Percentiles rank a stretch among this genome's conserved stretches.
Evolutionary conservation across 139 green algal species (phyloP).

Genomic region (Closterium sp.): DNA sequence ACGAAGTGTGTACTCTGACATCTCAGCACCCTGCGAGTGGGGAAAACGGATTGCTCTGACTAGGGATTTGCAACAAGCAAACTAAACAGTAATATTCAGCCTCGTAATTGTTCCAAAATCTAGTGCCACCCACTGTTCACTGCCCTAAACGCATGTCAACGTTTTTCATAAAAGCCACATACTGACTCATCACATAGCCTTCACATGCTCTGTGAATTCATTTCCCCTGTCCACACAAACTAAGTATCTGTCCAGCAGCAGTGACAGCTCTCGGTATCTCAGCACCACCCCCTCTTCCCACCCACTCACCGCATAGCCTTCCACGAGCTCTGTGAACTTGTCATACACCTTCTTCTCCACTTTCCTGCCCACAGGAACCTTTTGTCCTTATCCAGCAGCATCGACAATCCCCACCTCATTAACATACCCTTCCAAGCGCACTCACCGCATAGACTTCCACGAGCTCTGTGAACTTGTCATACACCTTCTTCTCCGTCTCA

Average conservation of each 20-base stretch:
- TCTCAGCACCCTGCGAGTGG: slow-evolving; percentile 34
- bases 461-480: slow-evolving; percentile 52
- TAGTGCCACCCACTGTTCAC: too few species aligned
- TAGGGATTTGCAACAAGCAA: too few species aligned
- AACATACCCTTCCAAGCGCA: neutral
- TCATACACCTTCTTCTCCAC: slow-evolving; percentile 38
- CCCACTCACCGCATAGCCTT: slow-evolving; percentile 38
- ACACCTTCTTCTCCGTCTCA: too few species aligned
- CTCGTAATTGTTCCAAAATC: too few species aligned
- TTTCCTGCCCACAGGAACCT: slow-evolving; percentile 52
- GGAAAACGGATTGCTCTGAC: neutral
- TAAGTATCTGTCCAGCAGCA: slow-evolving; percentile 55
- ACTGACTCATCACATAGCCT: slow-evolving; percentile 29
- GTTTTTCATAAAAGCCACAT: neutral
- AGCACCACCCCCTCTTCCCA: too few species aligned
- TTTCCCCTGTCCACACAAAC: slow-evolving; percentile 53
- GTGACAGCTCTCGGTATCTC: neutral
- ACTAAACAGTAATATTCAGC: too few species aligned
- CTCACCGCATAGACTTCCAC: slow-evolving; percentile 48
- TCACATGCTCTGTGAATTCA: slow-evolving; percentile 53
- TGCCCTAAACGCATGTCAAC: neutral
- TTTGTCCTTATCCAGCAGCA: slow-evolving; percentile 53
- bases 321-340: slow-evolving; percentile 54
- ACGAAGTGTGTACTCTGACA: slow-evolving; percentile 55
- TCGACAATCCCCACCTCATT: too few species aligned